Conservation (phyloP, 352 stramenopile genomes). For the Phytophthora ramorum region DNA sequence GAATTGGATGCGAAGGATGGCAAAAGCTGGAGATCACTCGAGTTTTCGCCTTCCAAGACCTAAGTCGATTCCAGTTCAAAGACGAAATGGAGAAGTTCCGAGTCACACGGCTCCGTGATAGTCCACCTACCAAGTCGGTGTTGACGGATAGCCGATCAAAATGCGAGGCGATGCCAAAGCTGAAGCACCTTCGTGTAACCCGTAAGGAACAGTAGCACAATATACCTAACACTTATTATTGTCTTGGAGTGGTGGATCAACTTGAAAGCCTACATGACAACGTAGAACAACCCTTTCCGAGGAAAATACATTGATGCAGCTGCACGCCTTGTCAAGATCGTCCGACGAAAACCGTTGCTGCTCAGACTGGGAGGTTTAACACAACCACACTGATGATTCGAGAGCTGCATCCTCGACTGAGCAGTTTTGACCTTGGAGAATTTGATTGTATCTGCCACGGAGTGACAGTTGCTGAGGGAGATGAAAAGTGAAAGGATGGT, state of each 20-base stretch:
- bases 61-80: background rate
- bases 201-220: no score
- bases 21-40: background rate
- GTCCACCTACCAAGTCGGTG: background rate
- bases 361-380: background rate
- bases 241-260: background rate
- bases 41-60: background rate
- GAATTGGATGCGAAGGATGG: no score
- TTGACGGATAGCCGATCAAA: background rate
- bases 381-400: background rate
- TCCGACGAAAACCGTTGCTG: background rate
- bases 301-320: background rate
- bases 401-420: background rate
- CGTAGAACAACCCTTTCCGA: background rate
- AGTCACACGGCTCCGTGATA: background rate
- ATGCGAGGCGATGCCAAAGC: background rate
- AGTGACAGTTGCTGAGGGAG: background rate
- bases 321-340: background rate
- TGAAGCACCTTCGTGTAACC: background rate
- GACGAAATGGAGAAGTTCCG: background rate
- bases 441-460: background rate
- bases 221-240: no score
- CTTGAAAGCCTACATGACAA: background rate
- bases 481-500: background rate
- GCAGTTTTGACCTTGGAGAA: background rate